Evolutionary conservation across 2,329 filamentous ascomycete species (phyloP), one percentile per base, ranked within the genome.

Genomic region (Aspergillus sp.): DNA sequence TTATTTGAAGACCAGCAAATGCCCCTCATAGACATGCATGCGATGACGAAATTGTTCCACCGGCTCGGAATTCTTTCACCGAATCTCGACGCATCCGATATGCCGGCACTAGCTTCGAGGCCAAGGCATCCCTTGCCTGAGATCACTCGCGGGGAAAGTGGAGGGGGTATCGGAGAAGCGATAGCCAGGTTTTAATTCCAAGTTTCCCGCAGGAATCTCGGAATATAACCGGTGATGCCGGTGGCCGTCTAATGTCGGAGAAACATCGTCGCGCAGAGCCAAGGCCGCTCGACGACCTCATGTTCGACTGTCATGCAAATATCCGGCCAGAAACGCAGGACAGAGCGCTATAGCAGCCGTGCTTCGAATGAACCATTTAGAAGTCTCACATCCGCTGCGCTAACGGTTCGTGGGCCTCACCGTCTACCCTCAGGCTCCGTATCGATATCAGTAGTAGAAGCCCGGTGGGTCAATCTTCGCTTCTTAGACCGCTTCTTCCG

Each of bases 401-500:
- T n/a, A 5, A 20, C 9, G 3, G 6, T 20, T 34, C 15, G 5
- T 24, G 24, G 12, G 44, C 30, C 34, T 72, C 69, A 43, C 36
- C 24, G 38, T 32, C 24, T 34, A 12, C 7, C 51, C 13, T 66
- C 65, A n/a, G 50, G 20, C 42, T 66, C 63, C 8, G 60, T 66
- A 12, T 68, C 68, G 36, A 58, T 49, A 41, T 69, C 68, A 1
- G 63, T 65, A 6, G 60, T 61, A 22, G 64, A 65, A 12, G 56
- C 57, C 48, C 44, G 57, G 32, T 59, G 63, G 45, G 56, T 52
- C 56, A 66, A 47, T 49, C 61, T 67, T 39, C 65, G 69, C 53
- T 64, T 68, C 59, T 71, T 72, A n/a, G 56, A 57, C 18, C 59
- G 53, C 48, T 58, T 62, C 45, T 53, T 64, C 47, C 49, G 68